Percentiles rank a stretch among this genome's conserved stretches.
phyloP scores from a whole-genome alignment of 805 yeast genomes.

The Zygoascus biomembranicola region DNA sequence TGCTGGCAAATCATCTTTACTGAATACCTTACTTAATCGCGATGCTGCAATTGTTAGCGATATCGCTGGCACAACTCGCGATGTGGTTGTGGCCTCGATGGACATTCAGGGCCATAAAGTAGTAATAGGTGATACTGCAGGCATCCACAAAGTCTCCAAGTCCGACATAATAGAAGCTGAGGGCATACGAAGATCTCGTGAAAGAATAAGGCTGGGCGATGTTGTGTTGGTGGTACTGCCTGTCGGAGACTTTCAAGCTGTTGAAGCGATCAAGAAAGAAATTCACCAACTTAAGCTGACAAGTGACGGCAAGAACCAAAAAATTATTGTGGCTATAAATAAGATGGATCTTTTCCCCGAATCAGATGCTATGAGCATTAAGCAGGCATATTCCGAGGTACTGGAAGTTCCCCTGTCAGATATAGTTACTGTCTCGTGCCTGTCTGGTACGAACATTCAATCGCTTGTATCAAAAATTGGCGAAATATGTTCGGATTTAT shows the following conservation, averaged over 20 bases:
- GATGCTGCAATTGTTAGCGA: conserved; percentile 89
- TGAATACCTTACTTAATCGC: conserved; percentile 66
- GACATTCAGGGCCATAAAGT: conserved; percentile 81
- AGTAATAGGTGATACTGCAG: conserved; percentile 87
- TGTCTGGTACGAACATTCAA: conserved; percentile 46
- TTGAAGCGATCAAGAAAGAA: conserved; percentile 12
- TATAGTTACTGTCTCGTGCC: conserved; percentile 48
- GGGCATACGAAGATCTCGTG: conserved; percentile 74
- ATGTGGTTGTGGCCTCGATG: conserved; percentile 69
- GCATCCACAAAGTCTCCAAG: conserved; percentile 44
- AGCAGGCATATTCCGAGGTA: conserved; percentile 6
- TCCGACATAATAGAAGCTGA: conserved; percentile 48
- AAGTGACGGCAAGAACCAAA: conserved; percentile 5
- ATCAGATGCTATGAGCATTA: not conserved
- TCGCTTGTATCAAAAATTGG: conserved; percentile 38
- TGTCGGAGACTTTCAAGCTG: conserved; percentile 3
- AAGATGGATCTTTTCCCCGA: conserved; percentile 23
- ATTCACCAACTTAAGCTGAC: not conserved
- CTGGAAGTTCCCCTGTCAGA: conserved; percentile 12
- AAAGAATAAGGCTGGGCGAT: conserved; percentile 53
- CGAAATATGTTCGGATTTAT: conserved; percentile 37
- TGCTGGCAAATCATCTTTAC: conserved; percentile 87
- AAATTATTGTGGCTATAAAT: conserved; percentile 26
- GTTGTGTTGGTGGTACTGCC: conserved; percentile 50
- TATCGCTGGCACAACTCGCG: conserved; percentile 92